Conservation (phyloP, 75 land plant genomes). For the Chamaecyparis obtusa region DNA sequence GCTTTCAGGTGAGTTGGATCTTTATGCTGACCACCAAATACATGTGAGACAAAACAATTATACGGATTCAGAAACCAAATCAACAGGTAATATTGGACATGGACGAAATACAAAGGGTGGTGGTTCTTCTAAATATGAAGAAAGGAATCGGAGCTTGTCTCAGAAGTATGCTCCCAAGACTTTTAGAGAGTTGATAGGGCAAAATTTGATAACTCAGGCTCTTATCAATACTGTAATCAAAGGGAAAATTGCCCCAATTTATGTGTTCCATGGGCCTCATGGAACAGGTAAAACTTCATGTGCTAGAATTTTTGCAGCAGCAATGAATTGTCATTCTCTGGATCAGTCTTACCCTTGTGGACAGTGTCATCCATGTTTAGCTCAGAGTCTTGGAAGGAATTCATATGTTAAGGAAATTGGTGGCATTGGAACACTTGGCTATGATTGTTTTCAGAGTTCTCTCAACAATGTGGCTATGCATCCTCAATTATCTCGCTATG, state of each 20-base stretch:
- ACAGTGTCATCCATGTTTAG: constrained; percentile 65
- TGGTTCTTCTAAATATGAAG: background rate
- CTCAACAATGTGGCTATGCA: constrained; percentile 34
- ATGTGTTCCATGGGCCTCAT: constrained; percentile 93
- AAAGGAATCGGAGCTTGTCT: constrained; percentile 47
- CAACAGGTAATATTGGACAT: constrained; percentile 17
- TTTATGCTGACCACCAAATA: constrained; percentile 34
- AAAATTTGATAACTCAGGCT: constrained; percentile 78
- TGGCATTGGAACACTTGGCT: constrained; percentile 42
- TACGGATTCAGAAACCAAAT: constrained; percentile 40
- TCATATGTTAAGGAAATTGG: constrained; percentile 65
- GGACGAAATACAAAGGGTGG: constrained; percentile 11
- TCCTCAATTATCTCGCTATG: constrained; percentile 39
- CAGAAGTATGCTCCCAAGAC: constrained; percentile 90
- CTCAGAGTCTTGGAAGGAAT: constrained; percentile 50
- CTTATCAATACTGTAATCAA: constrained; percentile 67
- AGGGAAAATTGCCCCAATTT: constrained; percentile 71
- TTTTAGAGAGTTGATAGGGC: constrained; percentile 84
- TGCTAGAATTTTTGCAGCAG: constrained; percentile 88
- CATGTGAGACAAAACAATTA: constrained; percentile 34
- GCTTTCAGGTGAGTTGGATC: constrained; percentile 58
- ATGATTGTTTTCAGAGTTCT: constrained; percentile 49
- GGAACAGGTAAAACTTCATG: constrained; percentile 94
- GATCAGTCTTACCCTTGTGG: constrained; percentile 80
- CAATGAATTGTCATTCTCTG: constrained; percentile 69